Base-by-base conservation (phyloP, 805 yeast species). In the Scheffersomyces coipomensis region DNA sequence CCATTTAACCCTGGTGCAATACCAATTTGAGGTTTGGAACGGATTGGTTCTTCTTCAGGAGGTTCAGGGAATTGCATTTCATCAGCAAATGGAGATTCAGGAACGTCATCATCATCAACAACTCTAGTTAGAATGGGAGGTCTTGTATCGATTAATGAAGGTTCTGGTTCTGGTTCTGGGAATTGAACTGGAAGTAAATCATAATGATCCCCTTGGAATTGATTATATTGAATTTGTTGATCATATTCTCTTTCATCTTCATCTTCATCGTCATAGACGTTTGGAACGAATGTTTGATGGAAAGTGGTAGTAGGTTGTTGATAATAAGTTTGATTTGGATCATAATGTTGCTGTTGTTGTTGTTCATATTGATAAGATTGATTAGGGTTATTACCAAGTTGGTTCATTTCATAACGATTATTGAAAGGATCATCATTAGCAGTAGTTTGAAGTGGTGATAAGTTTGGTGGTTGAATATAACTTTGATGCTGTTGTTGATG, bases 211-310 rank as follows among this genome's bases (percentile, higher is more conserved):
- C 75, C 75, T 37, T 60, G 65, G 42, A 69, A 61, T 22, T 63
- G 61, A 42, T 62, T 57, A 50, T 59, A 68, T 38, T 59, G 66
- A 34, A 69, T 68, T 11, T 53, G 50, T 37, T 62, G 61, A 46
- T 69, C 75, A 34, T 59, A 68, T 35, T 66, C 68, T 12, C 53
- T 46, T 38, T 65, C 69, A 24, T 68, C 73, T 19, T 53, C 60
- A 34, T 66, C 72, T 16, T 66, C 69, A 10, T 60, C 68, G 25
- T 63, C 71, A 42, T 69, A 66, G 12, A 60, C 67, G 47, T 68
- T 63, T 12, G 73, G 73, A 11, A 67, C 73, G 45, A 69, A 69
- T n/a, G 73, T 64, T 49, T 64, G 69, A 40, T 55, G 51, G 42
- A 54, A 66, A 16, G 27, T 23, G 10, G 34, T 34, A 13, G 5